Base-by-base conservation (phyloP, 108 stramenopile genomes). In the Pseudonitzschia multistriata region DNA sequence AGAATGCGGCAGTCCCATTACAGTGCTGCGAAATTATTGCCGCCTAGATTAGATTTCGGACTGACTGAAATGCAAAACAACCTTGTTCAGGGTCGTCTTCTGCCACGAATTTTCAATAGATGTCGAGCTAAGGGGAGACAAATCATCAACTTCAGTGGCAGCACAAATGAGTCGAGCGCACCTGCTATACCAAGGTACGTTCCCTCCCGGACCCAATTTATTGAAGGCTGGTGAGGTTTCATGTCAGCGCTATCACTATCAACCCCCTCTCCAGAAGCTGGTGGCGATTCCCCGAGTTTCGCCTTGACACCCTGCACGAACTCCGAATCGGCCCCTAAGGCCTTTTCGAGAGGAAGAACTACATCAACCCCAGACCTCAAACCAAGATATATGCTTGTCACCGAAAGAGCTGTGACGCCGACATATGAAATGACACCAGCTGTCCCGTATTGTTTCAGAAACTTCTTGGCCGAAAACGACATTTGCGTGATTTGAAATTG, bases 201-300 rank as follows among this genome's bases (percentile, higher is more conserved):
- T 13, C 27, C 63, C 34, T 64, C 63, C 13, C 63, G 63, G n/a
- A 29, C 42, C 63, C 63, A 64, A 64, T 64, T 64, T 25, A 64
- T 64, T 45, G 42, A 45, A 0, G 5, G 34, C 39, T 39, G 36
- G 13, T 33, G 10, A 29, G 24, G n/a, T 0, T n/a, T 25, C 8
- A 0, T 40, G 19, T 40, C 21, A 28, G 14, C 40, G 42, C 11
- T 21, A 29, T 42, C 40, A 24, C 27, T 45, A 2, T 13, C 37
- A 47, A 25, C 30, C 59, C 3, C 1, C 2, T 3, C n/a, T 6
- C 2, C 1, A 2, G 35, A 28, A 11, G 42, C 13, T 29, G 63
- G 7, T 59, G 57, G 31, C n/a, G 11, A 5, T 37, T 64, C 63
- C 40, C 28, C 42, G 24, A 40, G 47, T 47, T 47, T 64, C 10